Conservation (phyloP, 208 protist species). For the Leishmania mexicana region DNA sequence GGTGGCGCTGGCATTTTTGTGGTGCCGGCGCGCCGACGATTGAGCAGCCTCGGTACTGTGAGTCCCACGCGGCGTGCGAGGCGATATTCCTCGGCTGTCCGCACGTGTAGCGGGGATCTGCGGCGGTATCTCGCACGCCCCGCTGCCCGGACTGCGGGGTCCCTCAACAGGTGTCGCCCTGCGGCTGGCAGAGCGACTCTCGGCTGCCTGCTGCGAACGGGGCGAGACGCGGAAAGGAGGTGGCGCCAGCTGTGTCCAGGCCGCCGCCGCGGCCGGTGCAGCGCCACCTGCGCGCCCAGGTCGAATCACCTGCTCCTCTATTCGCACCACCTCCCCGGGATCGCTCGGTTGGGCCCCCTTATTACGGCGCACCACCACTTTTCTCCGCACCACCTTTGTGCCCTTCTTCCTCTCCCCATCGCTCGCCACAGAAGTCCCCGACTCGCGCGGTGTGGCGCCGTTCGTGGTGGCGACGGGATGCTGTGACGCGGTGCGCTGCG, state of each 20-base stretch:
- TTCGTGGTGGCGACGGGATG: constrained; percentile 2
- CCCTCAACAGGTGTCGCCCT: constrained; percentile 15
- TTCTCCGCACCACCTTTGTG: constrained; percentile 26
- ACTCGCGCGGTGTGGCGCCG: constrained; percentile 10
- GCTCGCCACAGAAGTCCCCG: constrained; percentile 12
- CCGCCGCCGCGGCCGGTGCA: neutral
- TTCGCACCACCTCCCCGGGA: constrained; percentile 24
- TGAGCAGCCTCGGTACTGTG: constrained; percentile 3
- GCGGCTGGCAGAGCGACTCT: constrained; percentile 35
- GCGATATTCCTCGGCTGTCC: constrained; percentile 23
- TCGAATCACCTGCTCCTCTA: constrained; percentile 31
- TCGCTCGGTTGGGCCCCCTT: constrained; percentile 28
- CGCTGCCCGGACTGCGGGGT: constrained; percentile 17
- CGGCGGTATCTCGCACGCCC: constrained; percentile 13
- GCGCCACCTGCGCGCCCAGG: constrained; percentile 22
- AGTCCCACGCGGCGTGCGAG: constrained; percentile 3
- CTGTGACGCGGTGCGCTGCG: constrained; percentile 9
- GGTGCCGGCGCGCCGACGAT: constrained; percentile 13
- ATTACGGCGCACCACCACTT: constrained; percentile 30
- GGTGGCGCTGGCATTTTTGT: neutral
- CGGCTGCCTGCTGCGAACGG: constrained; percentile 36
- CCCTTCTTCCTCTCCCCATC: constrained; percentile 13
- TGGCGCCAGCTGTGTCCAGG: neutral
- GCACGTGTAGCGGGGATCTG: constrained; percentile 29
- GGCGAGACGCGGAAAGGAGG: constrained; percentile 53